phyloP scores from a whole-genome alignment of 352 stramenopile species.

The Pythium periplocum region DNA sequence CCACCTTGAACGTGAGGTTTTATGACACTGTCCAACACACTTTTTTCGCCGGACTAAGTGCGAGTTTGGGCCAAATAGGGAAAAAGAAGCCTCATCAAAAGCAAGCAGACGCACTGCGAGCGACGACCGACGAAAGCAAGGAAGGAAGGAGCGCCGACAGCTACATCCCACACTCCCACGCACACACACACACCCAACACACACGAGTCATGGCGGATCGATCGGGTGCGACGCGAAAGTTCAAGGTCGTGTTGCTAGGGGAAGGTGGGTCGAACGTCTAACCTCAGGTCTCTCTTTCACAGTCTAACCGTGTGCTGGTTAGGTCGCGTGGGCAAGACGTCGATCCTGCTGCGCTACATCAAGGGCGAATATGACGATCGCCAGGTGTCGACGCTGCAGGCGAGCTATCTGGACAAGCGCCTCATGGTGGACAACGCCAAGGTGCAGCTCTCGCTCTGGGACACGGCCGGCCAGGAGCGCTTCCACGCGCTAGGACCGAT shows the following conservation, averaged over 20 bases:
- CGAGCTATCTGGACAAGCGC: conserved; percentile 91
- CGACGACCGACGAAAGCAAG: too few species aligned
- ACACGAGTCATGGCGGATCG: conserved; percentile 44
- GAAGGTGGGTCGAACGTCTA: conserved; percentile 40
- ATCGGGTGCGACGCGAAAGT: conserved; percentile 54
- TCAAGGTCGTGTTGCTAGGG: conserved; percentile 81
- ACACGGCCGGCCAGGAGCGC: conserved; percentile 85
- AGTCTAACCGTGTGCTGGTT: neutral
- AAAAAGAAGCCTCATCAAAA: too few species aligned
- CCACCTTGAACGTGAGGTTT: too few species aligned
- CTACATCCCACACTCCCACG: neutral
- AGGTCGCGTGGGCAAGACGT: conserved; percentile 94
- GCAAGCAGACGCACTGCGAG: too few species aligned
- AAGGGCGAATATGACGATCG: conserved; percentile 91
- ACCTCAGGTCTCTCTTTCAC: too few species aligned
- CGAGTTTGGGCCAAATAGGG: too few species aligned
- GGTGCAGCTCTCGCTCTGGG: conserved; percentile 83
- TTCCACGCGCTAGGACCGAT: conserved; percentile 86
- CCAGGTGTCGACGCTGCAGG: conserved; percentile 90
- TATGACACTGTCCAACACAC: too few species aligned
- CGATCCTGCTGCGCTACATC: conserved; percentile 92
- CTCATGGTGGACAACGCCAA: conserved; percentile 79
- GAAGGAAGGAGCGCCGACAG: neutral
- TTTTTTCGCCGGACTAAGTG: too few species aligned
- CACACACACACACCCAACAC: neutral